These are phyloP conservation scores for Ophiostoma piceae DNA, from an alignment of 2,329 filamentous ascomycete species.

Conservation along the genomic window DNA sequence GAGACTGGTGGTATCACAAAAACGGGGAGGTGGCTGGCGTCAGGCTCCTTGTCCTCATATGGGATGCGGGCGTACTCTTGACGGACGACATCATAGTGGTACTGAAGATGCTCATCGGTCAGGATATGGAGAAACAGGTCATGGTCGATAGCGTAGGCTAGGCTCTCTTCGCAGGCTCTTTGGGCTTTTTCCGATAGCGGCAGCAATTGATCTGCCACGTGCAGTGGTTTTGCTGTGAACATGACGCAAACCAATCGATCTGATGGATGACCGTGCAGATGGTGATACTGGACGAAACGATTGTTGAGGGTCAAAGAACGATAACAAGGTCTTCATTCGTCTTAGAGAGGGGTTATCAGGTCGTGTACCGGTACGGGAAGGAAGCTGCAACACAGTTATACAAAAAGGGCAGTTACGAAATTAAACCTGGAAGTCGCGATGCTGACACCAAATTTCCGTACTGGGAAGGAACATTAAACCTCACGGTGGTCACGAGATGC, in stretches of 20 bases:
- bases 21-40: slow-evolving; percentile 16
- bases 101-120: slow-evolving; percentile 20
- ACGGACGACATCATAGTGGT: slow-evolving; percentile 1
- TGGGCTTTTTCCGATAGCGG: slow-evolving; percentile 9
- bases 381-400: background rate
- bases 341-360: background rate
- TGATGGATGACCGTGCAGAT: background rate
- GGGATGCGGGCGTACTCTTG: background rate
- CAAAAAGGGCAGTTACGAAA: background rate
- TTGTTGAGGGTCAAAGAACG: background rate
- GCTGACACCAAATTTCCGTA: background rate
- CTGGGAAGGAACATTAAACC: background rate
- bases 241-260: background rate
- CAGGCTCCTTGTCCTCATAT: background rate
- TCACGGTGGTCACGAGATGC: background rate
- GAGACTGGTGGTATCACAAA: slow-evolving; percentile 12
- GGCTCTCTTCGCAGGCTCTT: slow-evolving; percentile 6
- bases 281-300: no score
- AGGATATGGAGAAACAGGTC: slow-evolving; percentile 21
- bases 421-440: background rate
- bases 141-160: slow-evolving; percentile 18
- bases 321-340: background rate
- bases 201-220: background rate
- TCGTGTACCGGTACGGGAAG: background rate
- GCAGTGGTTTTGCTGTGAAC: background rate